Evolutionary conservation across 306 rosid species (phyloP).

Genomic region (Hippophae rhamnoides): DNA sequence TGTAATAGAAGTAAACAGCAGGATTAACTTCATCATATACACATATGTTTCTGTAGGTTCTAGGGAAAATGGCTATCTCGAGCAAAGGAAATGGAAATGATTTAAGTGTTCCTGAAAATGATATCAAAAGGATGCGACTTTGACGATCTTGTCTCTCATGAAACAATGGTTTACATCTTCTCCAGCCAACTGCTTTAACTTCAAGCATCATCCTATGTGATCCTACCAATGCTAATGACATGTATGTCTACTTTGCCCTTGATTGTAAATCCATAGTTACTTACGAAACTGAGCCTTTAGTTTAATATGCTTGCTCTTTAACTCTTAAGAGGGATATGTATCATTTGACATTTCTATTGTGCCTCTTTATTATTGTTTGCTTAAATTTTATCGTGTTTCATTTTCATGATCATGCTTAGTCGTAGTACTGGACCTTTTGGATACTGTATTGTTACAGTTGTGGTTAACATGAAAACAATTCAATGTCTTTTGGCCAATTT

Average conservation of each 20-base stretch:
- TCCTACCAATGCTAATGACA: constrained; percentile 5
- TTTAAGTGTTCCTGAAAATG: constrained; percentile 63
- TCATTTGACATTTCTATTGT: neutral
- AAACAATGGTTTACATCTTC: constrained; percentile 8
- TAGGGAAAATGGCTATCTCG: constrained; percentile 35
- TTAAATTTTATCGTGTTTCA: too few species aligned
- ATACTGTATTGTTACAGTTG: too few species aligned
- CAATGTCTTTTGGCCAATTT: too few species aligned
- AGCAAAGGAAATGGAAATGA: constrained; percentile 47
- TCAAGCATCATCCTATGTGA: constrained; percentile 12
- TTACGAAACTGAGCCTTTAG: neutral
- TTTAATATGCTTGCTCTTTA: neutral
- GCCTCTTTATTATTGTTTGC: too few species aligned
- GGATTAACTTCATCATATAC: neutral
- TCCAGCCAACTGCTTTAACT: constrained; percentile 4
- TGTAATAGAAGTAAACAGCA: neutral
- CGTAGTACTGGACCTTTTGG: too few species aligned
- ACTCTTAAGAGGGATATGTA: neutral
- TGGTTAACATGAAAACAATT: too few species aligned
- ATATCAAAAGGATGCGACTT: constrained; percentile 45
- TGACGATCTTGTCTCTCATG: constrained; percentile 7
- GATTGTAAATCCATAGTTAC: constrained; percentile 7
- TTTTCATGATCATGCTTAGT: too few species aligned
- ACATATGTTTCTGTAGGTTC: constrained; percentile 45
- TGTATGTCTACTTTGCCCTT: neutral